These are phyloP conservation scores for Candida sanyiensis DNA, from an alignment of 805 yeast genomes.

Conservation along the genomic window DNA sequence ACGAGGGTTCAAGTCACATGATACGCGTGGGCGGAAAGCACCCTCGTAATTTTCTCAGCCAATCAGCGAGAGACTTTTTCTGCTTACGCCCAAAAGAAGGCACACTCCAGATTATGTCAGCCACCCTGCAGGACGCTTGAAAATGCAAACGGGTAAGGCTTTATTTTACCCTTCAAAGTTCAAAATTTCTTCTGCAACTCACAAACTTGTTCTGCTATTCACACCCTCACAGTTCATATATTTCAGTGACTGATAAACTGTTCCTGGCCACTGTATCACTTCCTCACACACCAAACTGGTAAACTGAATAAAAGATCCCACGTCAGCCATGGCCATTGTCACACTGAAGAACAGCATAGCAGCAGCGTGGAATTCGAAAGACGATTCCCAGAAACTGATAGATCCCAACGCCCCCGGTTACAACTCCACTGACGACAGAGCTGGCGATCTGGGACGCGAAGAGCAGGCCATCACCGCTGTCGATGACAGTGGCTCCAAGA, in stretches of 20 bases:
- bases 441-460: slow-evolving; percentile 10
- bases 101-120: slow-evolving; percentile 2
- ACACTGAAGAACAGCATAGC: slow-evolving; percentile 24
- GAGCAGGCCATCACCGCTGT: slow-evolving; percentile 7
- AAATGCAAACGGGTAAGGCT: no score
- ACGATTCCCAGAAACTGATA: slow-evolving; percentile 8
- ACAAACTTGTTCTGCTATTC: neutral
- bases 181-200: neutral
- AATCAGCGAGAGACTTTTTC: slow-evolving; percentile 4
- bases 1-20: no score
- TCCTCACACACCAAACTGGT: neutral
- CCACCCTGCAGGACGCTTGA: neutral
- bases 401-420: slow-evolving; percentile 14
- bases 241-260: neutral
- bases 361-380: slow-evolving; percentile 11
- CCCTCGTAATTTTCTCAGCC: slow-evolving; percentile 2
- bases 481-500: slow-evolving; percentile 4
- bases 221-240: no score
- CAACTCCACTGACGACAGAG: slow-evolving; percentile 14
- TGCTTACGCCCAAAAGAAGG: slow-evolving; percentile 7
- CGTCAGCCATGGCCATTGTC: slow-evolving; percentile 21
- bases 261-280: neutral
- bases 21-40: no score
- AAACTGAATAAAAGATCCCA: neutral
- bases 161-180: no score